Conservation (phyloP, 805 yeast species). For the Myxozyma melibiosi region DNA sequence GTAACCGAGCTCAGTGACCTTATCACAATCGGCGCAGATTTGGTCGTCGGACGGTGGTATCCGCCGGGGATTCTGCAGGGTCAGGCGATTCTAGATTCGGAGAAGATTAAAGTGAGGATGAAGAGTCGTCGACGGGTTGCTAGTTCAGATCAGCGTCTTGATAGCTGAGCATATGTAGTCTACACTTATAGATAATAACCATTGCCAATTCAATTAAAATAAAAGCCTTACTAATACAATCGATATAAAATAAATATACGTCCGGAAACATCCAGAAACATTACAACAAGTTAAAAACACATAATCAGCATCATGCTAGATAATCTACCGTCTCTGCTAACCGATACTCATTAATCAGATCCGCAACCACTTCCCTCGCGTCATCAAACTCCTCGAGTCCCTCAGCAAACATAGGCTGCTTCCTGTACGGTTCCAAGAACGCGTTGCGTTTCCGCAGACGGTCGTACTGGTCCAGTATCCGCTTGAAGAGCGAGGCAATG, state of each 20-base stretch:
- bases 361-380: constrained; percentile 71
- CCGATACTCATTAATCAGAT: constrained; percentile 78
- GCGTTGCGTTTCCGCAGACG: constrained; percentile 78
- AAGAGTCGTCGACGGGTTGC: constrained; percentile 1
- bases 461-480: constrained; percentile 76
- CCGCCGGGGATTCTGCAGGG: constrained; percentile 4
- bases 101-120: background rate
- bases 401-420: constrained; percentile 47
- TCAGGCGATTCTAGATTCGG: background rate
- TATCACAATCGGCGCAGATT: background rate
- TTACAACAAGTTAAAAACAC: background rate
- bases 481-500: constrained; percentile 64
- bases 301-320: constrained; percentile 12
- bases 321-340: constrained; percentile 59
- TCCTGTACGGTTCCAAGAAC: constrained; percentile 73
- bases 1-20: background rate
- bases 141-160: background rate
- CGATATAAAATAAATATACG: background rate
- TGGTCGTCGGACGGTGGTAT: constrained; percentile 8
- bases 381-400: constrained; percentile 73
- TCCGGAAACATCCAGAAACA: too few species aligned
- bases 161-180: too few species aligned
- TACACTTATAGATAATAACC: too few species aligned
- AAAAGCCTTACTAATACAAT: background rate
- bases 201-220: too few species aligned